Base-by-base conservation (phyloP, 1,284 basidiomycete genomes). In the Rhodotorula sp. region DNA sequence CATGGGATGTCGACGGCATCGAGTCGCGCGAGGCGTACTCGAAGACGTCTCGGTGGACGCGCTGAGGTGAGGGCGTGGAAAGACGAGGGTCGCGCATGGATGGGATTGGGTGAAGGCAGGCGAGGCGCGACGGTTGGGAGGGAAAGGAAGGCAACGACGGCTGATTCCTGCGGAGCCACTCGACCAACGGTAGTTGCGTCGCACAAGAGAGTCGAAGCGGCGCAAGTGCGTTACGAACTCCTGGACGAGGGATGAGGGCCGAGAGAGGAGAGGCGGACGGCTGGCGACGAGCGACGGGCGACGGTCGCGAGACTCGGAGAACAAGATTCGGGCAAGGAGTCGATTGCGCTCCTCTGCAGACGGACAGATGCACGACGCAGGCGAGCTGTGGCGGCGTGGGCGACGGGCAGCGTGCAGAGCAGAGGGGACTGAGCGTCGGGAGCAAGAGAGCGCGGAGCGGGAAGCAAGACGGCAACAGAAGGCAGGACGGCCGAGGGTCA, bases 71-170 rank as follows among this genome's bases (percentile, higher is more conserved):
- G 6, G 57, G 28, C 4, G 18, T 0, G 28, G 44, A 20, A 16
- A 58, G 50, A 2, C 52, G 61, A 34, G 61, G 61, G 44, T 62
- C 61, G 7, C 61, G 61, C 61, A 62, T 62, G 5, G 26, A 26
- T 44, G 26, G n/a, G 20, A 16, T 6, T 1, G 20, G n/a, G 44
- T 8, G 34, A 13, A 11, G 13, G 34, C 5, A 20, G 37, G 56
- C 15, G n/a, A 16, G 56, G 8, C 9, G n/a, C 28, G 31, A 9
- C 24, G 34, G 34, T 26, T 37, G 24, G n/a, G n/a, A 28, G 34
- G 20, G 53, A 30, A 34, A n/a, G 37, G 10, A 22, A 8, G 37
- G 13, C 9, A 11, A 24, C 16, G 37, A 30, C 16, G 11, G 40
- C 20, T 20, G 16, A 8, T 3, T 10, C 18, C 53, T 30, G 15